phyloP scores from a whole-genome alignment of 805 yeast species.

The Clavispora vitiphila region DNA sequence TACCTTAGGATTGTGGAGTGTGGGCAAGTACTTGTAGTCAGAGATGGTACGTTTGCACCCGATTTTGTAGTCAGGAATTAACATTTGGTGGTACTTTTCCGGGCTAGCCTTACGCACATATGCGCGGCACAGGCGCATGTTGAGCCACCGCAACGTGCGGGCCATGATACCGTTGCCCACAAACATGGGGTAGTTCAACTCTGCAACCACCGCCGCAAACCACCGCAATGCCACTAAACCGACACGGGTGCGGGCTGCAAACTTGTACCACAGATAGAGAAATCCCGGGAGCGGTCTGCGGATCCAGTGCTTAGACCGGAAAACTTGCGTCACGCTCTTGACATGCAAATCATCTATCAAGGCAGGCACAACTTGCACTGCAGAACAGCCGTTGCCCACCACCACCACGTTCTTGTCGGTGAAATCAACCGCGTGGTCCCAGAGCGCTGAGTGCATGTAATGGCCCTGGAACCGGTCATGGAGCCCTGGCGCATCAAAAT shows the following conservation, averaged over 20 bases:
- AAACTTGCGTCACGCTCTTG: constrained; percentile 26
- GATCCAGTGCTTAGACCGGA: constrained; percentile 33
- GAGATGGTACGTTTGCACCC: constrained; percentile 40
- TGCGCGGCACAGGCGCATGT: constrained; percentile 13
- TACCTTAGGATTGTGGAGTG: constrained; percentile 27
- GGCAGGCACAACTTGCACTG: constrained; percentile 37
- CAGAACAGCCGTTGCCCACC: constrained; percentile 41
- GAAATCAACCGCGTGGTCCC: constrained; percentile 30
- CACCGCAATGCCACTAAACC: constrained; percentile 26
- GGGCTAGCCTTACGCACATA: constrained; percentile 30
- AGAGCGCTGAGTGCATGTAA: constrained; percentile 39
- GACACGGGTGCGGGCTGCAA: constrained; percentile 21
- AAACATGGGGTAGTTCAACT: constrained; percentile 32
- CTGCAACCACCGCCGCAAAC: constrained; percentile 27
- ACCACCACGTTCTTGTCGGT: constrained; percentile 33
- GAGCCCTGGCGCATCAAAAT: constrained; percentile 26
- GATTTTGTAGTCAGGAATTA: constrained; percentile 35
- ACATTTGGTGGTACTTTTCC: constrained; percentile 24
- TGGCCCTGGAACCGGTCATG: constrained; percentile 31
- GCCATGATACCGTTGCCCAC: constrained; percentile 24
- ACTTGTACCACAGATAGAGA: constrained; percentile 18
- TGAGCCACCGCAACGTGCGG: constrained; percentile 23
- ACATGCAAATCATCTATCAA: constrained; percentile 24
- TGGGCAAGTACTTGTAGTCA: constrained; percentile 32
- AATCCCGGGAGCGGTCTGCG: constrained; percentile 33